Conservation (phyloP, 768 basidiomycete genomes). For the Mycena leptocephala region DNA sequence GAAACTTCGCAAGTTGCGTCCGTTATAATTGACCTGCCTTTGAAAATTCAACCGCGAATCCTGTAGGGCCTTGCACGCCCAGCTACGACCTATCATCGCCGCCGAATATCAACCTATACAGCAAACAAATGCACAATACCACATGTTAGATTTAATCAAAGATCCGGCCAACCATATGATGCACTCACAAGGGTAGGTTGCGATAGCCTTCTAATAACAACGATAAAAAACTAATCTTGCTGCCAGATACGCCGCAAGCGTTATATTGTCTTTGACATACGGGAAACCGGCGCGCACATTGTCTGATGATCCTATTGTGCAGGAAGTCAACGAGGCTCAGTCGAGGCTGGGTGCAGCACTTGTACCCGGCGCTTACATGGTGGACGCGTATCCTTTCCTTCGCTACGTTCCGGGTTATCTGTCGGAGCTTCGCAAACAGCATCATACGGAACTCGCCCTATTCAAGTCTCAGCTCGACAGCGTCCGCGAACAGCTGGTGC, state of each 20-base stretch:
- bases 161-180: slow-evolving; percentile 65
- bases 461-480: slow-evolving; percentile 69
- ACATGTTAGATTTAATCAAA: slow-evolving; percentile 61
- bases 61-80: slow-evolving; percentile 73
- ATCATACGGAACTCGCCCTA: slow-evolving; percentile 68
- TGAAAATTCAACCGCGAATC: not conserved
- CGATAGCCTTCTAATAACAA: not conserved
- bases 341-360: slow-evolving; percentile 62
- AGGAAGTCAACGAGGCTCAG: slow-evolving; percentile 63
- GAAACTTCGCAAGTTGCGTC: slow-evolving; percentile 69
- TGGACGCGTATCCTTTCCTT: slow-evolving; percentile 65
- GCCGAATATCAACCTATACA: slow-evolving; percentile 66
- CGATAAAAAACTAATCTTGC: not conserved
- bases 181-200: slow-evolving; percentile 63
- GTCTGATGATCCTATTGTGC: slow-evolving; percentile 63
- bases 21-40: not conserved
- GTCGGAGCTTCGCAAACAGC: slow-evolving; percentile 70
- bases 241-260: slow-evolving; percentile 63
- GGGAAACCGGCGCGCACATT: slow-evolving; percentile 57
- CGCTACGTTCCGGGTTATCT: slow-evolving; percentile 75
- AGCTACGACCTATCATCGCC: slow-evolving; percentile 70
- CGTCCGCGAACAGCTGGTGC: slow-evolving; percentile 64
- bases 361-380: slow-evolving; percentile 62
- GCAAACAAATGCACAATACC: slow-evolving; percentile 60
- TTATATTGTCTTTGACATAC: slow-evolving; percentile 68